Base-by-base conservation (phyloP, 23 red algal genomes). In the Agarophyton chilense region DNA sequence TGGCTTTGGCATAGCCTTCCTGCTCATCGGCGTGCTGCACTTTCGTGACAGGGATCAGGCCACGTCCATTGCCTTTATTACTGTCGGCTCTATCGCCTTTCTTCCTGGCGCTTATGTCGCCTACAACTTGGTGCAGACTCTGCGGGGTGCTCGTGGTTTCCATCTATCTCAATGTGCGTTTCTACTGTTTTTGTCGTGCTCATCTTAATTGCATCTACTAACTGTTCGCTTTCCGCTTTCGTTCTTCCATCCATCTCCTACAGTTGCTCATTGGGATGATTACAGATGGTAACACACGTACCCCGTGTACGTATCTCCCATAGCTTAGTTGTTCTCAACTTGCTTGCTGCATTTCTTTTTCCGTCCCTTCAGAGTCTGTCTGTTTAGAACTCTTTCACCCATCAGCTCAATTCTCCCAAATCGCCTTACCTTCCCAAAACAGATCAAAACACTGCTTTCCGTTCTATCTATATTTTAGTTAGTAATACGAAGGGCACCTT, bases 181-280 rank as follows among this genome's bases (percentile, higher is more conserved):
- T 17, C 16, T 70, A 19, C 33, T 56, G 5, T 9, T 67, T 67
- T 29, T 68, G 16, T 67, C 36, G 14, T 83, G 65, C 19, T 25
- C 64, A 10, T 65, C 29, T 17, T 26, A 34, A 8, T 10, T 56
- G 12, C 24, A 9, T 46, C 13, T 14, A 38, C 38, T 9, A 43
- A 0, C 4, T 11, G 21, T 40, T 44, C 33, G 26, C 19, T 71
- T 80, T 81, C 47, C 81, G 63, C 32, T 76, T 88, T 77, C 29
- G 60, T 22, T 61, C 44, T 77, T 26, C 18, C 10, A 29, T 29
- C 33, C 11, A 9, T 33, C 44, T 12, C 25, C 19, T 40, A 17
- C 57, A 90, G 86, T 90, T 81, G 86, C 86, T 42, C 86, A 90
- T 26, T 90, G 72, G 72, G 86, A 90, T 80, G 86, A 90, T 61